Evolutionary conservation across 164 flowering plant species (phyloP).

Genomic region (Piper longum): DNA sequence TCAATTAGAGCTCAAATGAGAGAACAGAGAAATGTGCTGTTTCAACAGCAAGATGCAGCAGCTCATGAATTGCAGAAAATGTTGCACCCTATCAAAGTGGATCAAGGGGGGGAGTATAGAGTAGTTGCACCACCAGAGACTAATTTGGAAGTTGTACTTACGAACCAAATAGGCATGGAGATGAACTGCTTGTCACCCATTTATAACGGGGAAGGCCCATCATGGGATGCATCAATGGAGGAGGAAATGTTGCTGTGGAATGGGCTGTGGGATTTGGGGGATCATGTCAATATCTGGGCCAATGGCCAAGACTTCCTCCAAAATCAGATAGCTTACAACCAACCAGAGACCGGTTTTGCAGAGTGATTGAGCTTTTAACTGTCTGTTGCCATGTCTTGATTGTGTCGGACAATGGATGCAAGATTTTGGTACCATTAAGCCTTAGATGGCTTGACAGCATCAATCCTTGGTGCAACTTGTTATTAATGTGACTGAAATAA

Average conservation of each 20-base stretch:
- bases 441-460: too few species aligned
- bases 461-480: too few species aligned
- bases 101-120: slow-evolving; percentile 15
- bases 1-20: neutral
- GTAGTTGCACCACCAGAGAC: slow-evolving; percentile 3
- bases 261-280: slow-evolving; percentile 47
- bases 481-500: too few species aligned
- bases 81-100: slow-evolving; percentile 7
- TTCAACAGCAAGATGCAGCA: slow-evolving; percentile 10
- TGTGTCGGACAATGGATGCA: too few species aligned
- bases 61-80: slow-evolving; percentile 11
- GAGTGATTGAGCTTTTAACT: neutral
- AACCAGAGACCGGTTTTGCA: neutral
- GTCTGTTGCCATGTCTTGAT: too few species aligned
- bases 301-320: slow-evolving; percentile 13
- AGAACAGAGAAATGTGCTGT: neutral
- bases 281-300: slow-evolving; percentile 20
- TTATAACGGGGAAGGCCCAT: slow-evolving; percentile 7
- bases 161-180: slow-evolving; percentile 12
- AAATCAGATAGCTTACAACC: slow-evolving; percentile 3
- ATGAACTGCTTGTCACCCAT: slow-evolving; percentile 16
- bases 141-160: slow-evolving; percentile 15
- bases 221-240: slow-evolving; percentile 19
- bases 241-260: slow-evolving; percentile 29
- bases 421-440: too few species aligned